Base-by-base conservation (phyloP, 306 rosid genomes). In the Leucaena leucocephala region DNA sequence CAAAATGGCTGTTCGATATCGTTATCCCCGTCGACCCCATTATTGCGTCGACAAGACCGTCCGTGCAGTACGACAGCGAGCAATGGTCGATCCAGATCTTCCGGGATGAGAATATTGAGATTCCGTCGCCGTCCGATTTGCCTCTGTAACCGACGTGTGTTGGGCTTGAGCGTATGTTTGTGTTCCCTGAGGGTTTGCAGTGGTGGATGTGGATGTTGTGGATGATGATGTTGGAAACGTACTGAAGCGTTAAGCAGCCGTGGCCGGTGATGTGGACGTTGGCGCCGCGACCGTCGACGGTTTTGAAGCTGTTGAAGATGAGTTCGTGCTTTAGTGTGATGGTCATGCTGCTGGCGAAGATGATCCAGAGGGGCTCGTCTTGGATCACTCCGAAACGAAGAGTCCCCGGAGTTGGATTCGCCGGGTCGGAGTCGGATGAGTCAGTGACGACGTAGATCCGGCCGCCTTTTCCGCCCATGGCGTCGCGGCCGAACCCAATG, bases 361-460 rank as follows among this genome's bases (percentile, higher is more conserved):
- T 46, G 42, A 96, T 96, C 99, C 99, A 96, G 10, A 96, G 90
- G 0, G 99, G 98, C 8, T 84, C 97, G 2, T 86, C 91, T 79
- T 96, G 98, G 50, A 96, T 91, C 1, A 92, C 99, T 48, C 98
- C 99, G 88, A 90, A 90, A 17, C 99, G 97, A 87, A 96, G 98
- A 0, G 99, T 96, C 5, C 99, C 99, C 0, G 98, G 99, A 0
- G 74, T 57, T 0, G 99, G 99, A 82, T 86, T 86, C 0, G 83
- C 90, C 0, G 96, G 89, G 88, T 96, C 87, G 2, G n/a, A 11
- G 74, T 96, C 99, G 39, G 99, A 96, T 40, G 99, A 96, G 82
- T 96, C 99, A 3, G 92, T 93, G 12, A 96, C 97, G 0, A 84
- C 2, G 76, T 96, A 96, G 97, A 91, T 87, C 94, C 86, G 99